Conservation (phyloP, 768 basidiomycete genomes). For the Gloeostereum incarnatum region DNA sequence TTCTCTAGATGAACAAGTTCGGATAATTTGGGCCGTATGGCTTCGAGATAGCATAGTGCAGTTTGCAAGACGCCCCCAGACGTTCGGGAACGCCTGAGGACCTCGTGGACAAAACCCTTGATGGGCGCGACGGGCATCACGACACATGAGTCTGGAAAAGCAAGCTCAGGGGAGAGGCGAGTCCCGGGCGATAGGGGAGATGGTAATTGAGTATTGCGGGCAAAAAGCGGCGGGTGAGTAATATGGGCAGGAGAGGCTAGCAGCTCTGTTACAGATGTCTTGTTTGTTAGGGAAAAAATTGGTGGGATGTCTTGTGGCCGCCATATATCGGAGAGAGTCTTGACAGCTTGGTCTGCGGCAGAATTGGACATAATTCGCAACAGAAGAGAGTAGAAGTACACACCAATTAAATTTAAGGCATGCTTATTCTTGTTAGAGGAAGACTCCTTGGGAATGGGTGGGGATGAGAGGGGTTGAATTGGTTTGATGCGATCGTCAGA, state of each 20-base stretch:
- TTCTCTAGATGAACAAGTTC: constrained; percentile 48
- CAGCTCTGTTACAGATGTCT: neutral
- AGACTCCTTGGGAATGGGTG: constrained; percentile 1
- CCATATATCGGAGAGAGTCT: constrained; percentile 74
- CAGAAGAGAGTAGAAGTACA: constrained; percentile 18
- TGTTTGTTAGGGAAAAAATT: constrained; percentile 35
- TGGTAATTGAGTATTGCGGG: constrained; percentile 34
- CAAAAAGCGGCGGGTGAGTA: constrained; percentile 2
- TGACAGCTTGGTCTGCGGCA: constrained; percentile 65
- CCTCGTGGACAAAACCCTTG: constrained; percentile 79
- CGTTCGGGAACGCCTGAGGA: constrained; percentile 78
- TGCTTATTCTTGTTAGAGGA: constrained; percentile 45
- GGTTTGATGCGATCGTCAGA: constrained; percentile 24
- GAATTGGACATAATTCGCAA: constrained; percentile 5
- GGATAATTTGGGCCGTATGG: constrained; percentile 63
- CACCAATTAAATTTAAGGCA: constrained; percentile 63
- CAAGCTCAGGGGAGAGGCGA: constrained; percentile 12
- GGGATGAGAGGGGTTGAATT: constrained; percentile 18
- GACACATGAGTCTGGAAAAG: too few species aligned
- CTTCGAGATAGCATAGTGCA: constrained; percentile 82
- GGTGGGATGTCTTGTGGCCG: constrained; percentile 63
- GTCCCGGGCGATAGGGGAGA: constrained; percentile 46
- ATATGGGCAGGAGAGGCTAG: constrained; percentile 7
- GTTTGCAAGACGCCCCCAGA: constrained; percentile 80
- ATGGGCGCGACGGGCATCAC: constrained; percentile 61